phyloP scores from a whole-genome alignment of 2,329 filamentous ascomycete species.

The Apiospora rasikravindrae region DNA sequence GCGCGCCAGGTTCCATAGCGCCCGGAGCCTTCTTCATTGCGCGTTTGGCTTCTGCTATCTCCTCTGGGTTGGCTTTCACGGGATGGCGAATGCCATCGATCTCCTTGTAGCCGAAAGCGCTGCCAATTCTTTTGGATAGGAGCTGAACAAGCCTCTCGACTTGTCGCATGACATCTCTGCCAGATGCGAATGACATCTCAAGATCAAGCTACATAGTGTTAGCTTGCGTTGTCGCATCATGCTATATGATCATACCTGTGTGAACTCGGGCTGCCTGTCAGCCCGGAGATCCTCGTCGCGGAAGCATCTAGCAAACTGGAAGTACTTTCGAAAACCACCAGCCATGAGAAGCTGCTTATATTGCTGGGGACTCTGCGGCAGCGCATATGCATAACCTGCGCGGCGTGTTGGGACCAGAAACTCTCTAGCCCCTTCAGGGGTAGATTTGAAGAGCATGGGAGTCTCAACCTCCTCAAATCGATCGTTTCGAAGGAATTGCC shows the following conservation, averaged over 20 bases:
- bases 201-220: slow-evolving; percentile 73
- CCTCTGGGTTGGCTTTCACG: slow-evolving; percentile 37
- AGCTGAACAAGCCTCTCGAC: slow-evolving; percentile 57
- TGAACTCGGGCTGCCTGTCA: slow-evolving; percentile 96
- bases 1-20: background rate
- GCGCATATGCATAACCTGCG: slow-evolving; percentile 79
- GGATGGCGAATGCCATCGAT: slow-evolving; percentile 35
- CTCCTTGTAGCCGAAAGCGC: slow-evolving; percentile 29
- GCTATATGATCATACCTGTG: slow-evolving; percentile 64
- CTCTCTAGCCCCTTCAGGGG: slow-evolving; percentile 91
- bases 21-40: background rate
- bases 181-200: slow-evolving; percentile 86
- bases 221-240: slow-evolving; percentile 9
- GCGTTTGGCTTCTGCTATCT: background rate
- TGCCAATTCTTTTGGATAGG: slow-evolving; percentile 52
- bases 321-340: slow-evolving; percentile 81
- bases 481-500: slow-evolving; percentile 53
- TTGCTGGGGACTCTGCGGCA: slow-evolving; percentile 96
- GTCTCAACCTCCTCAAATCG: slow-evolving; percentile 80
- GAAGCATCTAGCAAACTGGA: slow-evolving; percentile 93
- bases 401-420: slow-evolving; percentile 89
- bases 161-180: slow-evolving; percentile 68
- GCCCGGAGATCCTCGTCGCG: slow-evolving; percentile 92
- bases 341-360: slow-evolving; percentile 99
- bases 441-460: slow-evolving; percentile 94